phyloP scores from a whole-genome alignment of 176 grass and related monocot genomes.

The Melocanna baccifera region DNA sequence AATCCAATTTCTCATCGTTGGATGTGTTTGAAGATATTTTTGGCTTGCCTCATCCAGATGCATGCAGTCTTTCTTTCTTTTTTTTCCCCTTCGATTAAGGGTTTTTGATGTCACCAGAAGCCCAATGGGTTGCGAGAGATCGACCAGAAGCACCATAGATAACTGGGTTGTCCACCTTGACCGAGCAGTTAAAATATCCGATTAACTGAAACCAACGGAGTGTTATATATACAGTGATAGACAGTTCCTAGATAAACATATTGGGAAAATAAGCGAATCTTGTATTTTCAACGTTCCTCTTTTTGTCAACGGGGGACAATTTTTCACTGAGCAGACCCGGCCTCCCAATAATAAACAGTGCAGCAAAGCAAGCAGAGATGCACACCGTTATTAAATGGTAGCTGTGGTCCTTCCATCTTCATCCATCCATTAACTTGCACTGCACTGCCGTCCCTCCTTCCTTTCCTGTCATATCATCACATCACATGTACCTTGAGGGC shows the following conservation, averaged over 20 bases:
- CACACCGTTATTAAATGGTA: slow-evolving; percentile 1
- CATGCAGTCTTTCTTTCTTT: too few relatives aligned
- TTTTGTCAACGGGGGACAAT: neutral
- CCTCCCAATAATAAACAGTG: neutral
- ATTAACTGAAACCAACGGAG: too few relatives aligned
- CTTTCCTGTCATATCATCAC: slow-evolving; percentile 16
- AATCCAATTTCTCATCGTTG: too few relatives aligned
- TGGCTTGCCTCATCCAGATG: too few relatives aligned
- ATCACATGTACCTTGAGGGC: neutral
- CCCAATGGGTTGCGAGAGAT: too few relatives aligned
- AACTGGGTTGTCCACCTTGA: neutral
- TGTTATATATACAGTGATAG: neutral
- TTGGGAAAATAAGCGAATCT: neutral
- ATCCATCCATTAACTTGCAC: slow-evolving; percentile 1
- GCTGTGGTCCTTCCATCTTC: neutral
- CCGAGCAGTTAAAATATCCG: neutral
- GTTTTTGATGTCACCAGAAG: too few relatives aligned
- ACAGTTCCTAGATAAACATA: neutral
- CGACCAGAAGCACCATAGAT: too few relatives aligned
- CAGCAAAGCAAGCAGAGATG: neutral
- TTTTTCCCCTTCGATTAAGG: too few relatives aligned
- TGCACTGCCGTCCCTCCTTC: neutral
- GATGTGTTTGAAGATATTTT: too few relatives aligned
- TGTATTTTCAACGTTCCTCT: neutral
- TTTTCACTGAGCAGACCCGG: neutral